A percentile compares a stretch with the other conserved stretches of the same genome.
Conservation (phyloP, 108 stramenopile species). For the Cyclotella baltica region DNA sequence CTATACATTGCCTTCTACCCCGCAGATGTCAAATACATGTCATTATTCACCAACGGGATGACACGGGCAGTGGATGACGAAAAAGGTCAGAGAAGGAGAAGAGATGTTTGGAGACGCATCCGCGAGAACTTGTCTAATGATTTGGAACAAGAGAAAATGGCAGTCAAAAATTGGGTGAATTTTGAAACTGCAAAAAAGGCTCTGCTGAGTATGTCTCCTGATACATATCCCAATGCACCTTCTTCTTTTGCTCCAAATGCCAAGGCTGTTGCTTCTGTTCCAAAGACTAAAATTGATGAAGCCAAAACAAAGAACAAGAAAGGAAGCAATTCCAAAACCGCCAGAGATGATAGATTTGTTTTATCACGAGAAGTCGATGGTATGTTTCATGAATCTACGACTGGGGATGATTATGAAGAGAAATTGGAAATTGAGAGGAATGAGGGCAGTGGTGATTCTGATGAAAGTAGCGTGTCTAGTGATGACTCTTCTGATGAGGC, state of each 20-base stretch:
- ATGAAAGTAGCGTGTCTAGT: slow-evolving; percentile 7
- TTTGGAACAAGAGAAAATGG: slow-evolving; percentile 18
- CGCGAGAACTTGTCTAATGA: slow-evolving; percentile 60
- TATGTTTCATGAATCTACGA: slow-evolving; percentile 46
- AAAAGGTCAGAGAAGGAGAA: slow-evolving; percentile 56
- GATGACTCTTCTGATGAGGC: slow-evolving; percentile 27
- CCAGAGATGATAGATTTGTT: slow-evolving; percentile 39
- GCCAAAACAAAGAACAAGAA: too few species aligned
- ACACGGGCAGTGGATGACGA: slow-evolving; percentile 62
- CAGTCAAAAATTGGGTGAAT: slow-evolving; percentile 46
- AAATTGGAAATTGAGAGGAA: background rate
- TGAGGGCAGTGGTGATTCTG: background rate
- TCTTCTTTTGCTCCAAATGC: slow-evolving; percentile 1
- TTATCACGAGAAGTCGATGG: slow-evolving; percentile 45
- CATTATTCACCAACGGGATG: slow-evolving; percentile 68
- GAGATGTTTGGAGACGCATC: slow-evolving; percentile 51
- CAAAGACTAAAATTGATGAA: too few species aligned
- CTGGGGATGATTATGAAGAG: slow-evolving; percentile 45
- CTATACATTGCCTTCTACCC: slow-evolving; percentile 85
- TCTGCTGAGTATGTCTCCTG: slow-evolving; percentile 36
- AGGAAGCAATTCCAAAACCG: slow-evolving; percentile 7
- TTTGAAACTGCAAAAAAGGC: slow-evolving; percentile 46
- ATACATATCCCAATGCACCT: slow-evolving; percentile 49
- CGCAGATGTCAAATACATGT: slow-evolving; percentile 73
- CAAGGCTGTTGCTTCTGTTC: slow-evolving; percentile 1